A percentile compares a stretch with the other conserved stretches of the same genome.
Evolutionary conservation across 192 early-diverging fungal genomes (phyloP).

Genomic region (Chytriomyces sp.): DNA sequence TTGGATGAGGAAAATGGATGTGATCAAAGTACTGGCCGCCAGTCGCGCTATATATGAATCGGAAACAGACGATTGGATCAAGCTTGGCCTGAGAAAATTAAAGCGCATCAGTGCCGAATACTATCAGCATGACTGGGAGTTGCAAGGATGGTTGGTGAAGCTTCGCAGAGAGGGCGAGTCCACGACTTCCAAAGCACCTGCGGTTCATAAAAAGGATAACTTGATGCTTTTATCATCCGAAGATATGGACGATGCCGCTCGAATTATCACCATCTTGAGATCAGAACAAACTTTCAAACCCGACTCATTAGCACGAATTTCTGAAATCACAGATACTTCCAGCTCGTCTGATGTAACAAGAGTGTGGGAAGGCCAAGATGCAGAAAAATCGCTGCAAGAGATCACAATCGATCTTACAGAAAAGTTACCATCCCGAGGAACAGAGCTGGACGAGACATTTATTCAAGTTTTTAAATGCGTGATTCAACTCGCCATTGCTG

Average conservation of each 20-base stretch:
- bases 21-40: slow-evolving; percentile 34
- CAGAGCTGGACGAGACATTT: slow-evolving; percentile 52
- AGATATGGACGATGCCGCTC: slow-evolving; percentile 18
- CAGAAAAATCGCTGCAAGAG: neutral
- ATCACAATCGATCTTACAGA: slow-evolving; percentile 38
- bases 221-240: slow-evolving; percentile 11
- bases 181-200: neutral
- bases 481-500: slow-evolving; percentile 53
- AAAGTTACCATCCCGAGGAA: slow-evolving; percentile 43
- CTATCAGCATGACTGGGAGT: neutral
- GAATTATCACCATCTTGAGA: slow-evolving; percentile 7
- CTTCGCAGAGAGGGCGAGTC: neutral
- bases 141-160: neutral
- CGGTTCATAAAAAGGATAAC: neutral
- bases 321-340: slow-evolving; percentile 48
- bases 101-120: slow-evolving; percentile 35
- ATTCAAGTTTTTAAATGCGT: slow-evolving; percentile 52
- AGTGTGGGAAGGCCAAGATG: neutral
- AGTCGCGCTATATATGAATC: slow-evolving; percentile 37
- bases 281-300: neutral
- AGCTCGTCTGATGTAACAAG: slow-evolving; percentile 29
- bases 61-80: slow-evolving; percentile 46
- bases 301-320: neutral
- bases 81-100: slow-evolving; percentile 40
- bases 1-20: slow-evolving; percentile 41